phyloP scores from a whole-genome alignment of 371 early-diverging fungal species.

The Nematocida sp. region DNA sequence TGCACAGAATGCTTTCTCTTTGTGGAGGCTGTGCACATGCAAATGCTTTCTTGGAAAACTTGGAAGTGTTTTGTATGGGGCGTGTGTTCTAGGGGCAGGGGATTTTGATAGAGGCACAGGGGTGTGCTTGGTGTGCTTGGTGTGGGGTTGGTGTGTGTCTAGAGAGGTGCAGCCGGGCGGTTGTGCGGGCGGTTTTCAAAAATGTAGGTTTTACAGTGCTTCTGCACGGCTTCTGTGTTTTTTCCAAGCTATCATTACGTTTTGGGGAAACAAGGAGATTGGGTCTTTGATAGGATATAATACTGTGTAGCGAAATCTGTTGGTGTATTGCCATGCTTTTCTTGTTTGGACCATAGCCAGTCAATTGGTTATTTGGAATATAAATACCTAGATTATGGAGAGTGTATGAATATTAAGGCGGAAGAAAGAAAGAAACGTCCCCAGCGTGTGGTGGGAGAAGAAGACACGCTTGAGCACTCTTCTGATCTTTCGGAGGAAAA shows the following conservation, averaged over 20 bases:
- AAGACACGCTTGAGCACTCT: not conserved
- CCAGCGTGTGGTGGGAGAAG: not conserved
- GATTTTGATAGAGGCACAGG: not conserved
- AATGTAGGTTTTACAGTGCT: too few species aligned
- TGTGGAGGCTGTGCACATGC: constrained; percentile 19
- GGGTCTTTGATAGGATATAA: too few species aligned
- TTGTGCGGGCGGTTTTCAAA: too few species aligned
- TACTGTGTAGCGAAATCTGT: not conserved
- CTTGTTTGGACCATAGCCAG: constrained; percentile 28
- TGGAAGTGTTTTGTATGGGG: too few species aligned
- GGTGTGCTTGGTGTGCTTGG: not conserved
- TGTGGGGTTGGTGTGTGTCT: not conserved
- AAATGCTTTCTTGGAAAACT: too few species aligned
- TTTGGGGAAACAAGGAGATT: too few species aligned
- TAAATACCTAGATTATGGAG: constrained; percentile 34
- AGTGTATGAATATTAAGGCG: constrained; percentile 10
- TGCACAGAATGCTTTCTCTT: too few species aligned
- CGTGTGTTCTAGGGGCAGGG: too few species aligned
- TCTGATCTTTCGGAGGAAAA: too few species aligned
- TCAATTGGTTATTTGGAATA: constrained; percentile 40
- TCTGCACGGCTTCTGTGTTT: too few species aligned
- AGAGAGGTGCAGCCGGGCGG: too few species aligned
- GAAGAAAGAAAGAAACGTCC: not conserved
- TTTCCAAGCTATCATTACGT: too few species aligned
- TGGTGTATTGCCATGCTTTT: constrained; percentile 32